Evolutionary conservation across 306 rosid genomes (phyloP).

Genomic region (Crataegus laevigata): DNA sequence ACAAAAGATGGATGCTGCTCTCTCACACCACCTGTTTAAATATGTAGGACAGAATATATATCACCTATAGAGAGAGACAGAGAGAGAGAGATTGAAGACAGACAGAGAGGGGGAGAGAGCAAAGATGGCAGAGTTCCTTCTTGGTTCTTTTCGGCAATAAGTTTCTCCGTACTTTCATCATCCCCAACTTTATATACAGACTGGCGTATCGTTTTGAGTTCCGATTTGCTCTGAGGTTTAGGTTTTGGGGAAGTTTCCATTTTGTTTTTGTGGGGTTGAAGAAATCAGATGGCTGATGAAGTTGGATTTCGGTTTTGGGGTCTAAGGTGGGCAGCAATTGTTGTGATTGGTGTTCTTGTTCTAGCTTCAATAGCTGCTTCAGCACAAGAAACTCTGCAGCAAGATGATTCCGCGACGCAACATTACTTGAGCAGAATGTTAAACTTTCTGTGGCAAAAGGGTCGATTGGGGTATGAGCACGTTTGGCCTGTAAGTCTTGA

Average conservation of each 20-base stretch:
- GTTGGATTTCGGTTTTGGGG: conserved; percentile 21
- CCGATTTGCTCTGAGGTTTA: background rate
- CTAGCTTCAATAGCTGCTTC: conserved; percentile 32
- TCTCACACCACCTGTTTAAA: background rate
- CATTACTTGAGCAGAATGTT: conserved; percentile 16
- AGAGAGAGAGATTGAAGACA: background rate
- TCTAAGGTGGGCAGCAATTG: conserved; percentile 19
- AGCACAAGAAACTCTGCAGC: conserved; percentile 21
- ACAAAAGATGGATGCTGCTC: background rate
- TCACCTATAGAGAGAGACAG: background rate
- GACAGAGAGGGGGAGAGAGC: background rate
- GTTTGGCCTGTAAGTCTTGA: conserved; percentile 62
- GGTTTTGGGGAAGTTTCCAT: background rate
- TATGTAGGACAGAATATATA: too few relatives aligned
- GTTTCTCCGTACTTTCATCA: conserved; percentile 1
- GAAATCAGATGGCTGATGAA: conserved; percentile 6
- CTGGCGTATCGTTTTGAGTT: too few relatives aligned
- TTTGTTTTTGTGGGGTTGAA: too few relatives aligned
- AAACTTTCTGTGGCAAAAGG: conserved; percentile 38
- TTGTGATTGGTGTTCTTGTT: conserved; percentile 22
- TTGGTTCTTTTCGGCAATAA: background rate
- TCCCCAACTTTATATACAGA: background rate
- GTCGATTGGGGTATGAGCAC: conserved; percentile 42
- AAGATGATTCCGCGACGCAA: conserved; percentile 18
- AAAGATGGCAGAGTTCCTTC: background rate